Evolutionary conservation across 192 early-diverging fungal species (phyloP).

Genomic region (Coemansia sp.): DNA sequence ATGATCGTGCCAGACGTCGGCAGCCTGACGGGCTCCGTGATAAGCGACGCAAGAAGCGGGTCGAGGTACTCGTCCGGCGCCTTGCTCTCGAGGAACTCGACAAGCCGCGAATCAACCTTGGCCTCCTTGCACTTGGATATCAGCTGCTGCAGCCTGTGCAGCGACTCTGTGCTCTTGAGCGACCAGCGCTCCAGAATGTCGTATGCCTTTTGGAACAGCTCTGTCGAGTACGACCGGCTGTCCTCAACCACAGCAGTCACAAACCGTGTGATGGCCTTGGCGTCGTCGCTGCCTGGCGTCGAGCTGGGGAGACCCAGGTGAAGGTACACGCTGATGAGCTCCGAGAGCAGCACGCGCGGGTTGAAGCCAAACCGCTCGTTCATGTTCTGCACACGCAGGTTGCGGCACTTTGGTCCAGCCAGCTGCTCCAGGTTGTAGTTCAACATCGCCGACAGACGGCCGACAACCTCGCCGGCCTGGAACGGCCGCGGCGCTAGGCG

Average conservation of each 20-base stretch:
- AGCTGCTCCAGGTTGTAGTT: conserved; percentile 89
- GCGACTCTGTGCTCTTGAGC: conserved; percentile 63
- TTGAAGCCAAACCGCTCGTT: conserved; percentile 87
- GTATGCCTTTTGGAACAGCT: conserved; percentile 72
- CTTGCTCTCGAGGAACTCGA: conserved; percentile 77
- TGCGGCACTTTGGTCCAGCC: conserved; percentile 88
- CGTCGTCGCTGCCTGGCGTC: conserved; percentile 22
- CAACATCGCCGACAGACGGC: conserved; percentile 94
- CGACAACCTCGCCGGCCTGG: conserved; percentile 84
- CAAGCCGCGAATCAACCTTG: conserved; percentile 56
- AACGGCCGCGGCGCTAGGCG: conserved; percentile 78
- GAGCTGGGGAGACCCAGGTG: conserved; percentile 55
- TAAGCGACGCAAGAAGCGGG: conserved; percentile 78
- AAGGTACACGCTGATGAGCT: conserved; percentile 82
- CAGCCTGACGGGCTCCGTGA: conserved; percentile 91
- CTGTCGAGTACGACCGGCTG: conserved; percentile 76
- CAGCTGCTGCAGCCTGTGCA: conserved; percentile 62
- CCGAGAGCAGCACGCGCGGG: conserved; percentile 74
- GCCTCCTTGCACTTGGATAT: conserved; percentile 68
- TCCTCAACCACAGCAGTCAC: conserved; percentile 80
- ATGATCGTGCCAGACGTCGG: conserved; percentile 78
- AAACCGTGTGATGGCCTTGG: conserved; percentile 54
- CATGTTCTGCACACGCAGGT: conserved; percentile 67
- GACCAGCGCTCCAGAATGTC: conserved; percentile 61
- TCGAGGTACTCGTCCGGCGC: conserved; percentile 91